These are phyloP conservation scores for Colletotrichum destructivum DNA, from an alignment of 2,329 filamentous ascomycete species.

Conservation along the genomic window DNA sequence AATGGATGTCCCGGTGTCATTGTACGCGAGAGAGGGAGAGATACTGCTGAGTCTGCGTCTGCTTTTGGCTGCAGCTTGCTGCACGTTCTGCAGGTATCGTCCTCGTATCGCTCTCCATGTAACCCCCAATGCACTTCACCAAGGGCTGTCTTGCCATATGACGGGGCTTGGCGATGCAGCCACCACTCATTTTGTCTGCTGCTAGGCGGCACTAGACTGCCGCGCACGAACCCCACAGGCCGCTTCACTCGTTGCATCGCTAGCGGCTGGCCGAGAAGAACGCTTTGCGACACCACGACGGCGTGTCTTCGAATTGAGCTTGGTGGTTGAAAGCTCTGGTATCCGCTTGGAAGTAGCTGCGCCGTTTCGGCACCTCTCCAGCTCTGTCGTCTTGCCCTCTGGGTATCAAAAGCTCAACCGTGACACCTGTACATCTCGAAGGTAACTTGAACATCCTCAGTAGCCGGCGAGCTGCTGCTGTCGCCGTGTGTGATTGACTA, in stretches of 20 bases:
- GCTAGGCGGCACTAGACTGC: constrained; percentile 27
- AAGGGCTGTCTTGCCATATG: constrained; percentile 32
- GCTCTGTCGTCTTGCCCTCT: background rate
- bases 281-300: constrained; percentile 24
- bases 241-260: background rate
- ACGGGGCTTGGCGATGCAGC: constrained; percentile 35
- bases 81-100: constrained; percentile 31
- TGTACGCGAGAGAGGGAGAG: background rate
- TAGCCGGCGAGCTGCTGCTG: background rate
- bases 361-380: background rate
- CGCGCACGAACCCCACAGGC: constrained; percentile 13
- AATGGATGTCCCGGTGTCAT: background rate
- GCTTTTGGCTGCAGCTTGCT: constrained; percentile 21
- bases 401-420: background rate
- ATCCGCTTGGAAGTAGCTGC: background rate
- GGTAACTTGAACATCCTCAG: background rate
- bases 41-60: background rate
- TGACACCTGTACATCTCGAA: background rate
- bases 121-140: constrained; percentile 32
- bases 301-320: constrained; percentile 6
- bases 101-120: constrained; percentile 38
- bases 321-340: background rate
- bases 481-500: background rate
- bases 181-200: constrained; percentile 17
- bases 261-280: constrained; percentile 3